These are phyloP conservation scores for Aegle marmelos DNA, from an alignment of 345 rosid genomes.

Conservation along the genomic window DNA sequence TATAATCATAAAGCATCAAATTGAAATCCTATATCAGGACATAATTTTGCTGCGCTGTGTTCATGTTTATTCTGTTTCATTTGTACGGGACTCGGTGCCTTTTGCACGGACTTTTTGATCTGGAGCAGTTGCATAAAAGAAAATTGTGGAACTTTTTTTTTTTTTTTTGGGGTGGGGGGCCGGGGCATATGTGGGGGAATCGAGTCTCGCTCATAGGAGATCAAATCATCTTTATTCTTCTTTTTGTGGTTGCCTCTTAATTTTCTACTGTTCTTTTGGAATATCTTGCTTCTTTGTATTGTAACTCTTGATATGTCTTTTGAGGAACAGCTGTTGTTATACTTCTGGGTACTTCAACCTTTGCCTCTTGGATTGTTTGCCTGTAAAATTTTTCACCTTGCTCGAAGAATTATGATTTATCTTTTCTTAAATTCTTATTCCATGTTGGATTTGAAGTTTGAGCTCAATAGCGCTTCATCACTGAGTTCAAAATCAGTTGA, in stretches of 20 bases:
- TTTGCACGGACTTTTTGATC: neutral
- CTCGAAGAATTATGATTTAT: too few relatives aligned
- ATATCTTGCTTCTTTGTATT: neutral
- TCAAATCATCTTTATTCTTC: neutral
- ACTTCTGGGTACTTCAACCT: neutral
- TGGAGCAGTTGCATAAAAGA: neutral
- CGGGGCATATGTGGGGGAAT: neutral
- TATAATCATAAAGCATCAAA: neutral
- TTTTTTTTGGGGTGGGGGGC: too few relatives aligned
- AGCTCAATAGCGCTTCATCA: neutral
- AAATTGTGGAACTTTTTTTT: neutral
- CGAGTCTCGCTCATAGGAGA: neutral
- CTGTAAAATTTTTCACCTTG: neutral
- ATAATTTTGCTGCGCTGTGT: neutral
- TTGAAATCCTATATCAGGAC: neutral
- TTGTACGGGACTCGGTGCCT: neutral
- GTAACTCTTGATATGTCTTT: neutral
- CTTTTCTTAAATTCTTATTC: neutral
- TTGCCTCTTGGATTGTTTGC: neutral
- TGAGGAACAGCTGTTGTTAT: neutral
- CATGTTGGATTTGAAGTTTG: slow-evolving; percentile 2
- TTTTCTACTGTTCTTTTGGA: neutral
- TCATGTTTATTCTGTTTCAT: neutral
- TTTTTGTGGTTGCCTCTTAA: neutral
- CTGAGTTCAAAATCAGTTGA: neutral